A percentile compares a stretch with the other conserved stretches of the same genome.
These are phyloP conservation scores for Dactylellina leptospora DNA, from an alignment of 2,329 filamentous ascomycete genomes.

Conservation along the genomic window DNA sequence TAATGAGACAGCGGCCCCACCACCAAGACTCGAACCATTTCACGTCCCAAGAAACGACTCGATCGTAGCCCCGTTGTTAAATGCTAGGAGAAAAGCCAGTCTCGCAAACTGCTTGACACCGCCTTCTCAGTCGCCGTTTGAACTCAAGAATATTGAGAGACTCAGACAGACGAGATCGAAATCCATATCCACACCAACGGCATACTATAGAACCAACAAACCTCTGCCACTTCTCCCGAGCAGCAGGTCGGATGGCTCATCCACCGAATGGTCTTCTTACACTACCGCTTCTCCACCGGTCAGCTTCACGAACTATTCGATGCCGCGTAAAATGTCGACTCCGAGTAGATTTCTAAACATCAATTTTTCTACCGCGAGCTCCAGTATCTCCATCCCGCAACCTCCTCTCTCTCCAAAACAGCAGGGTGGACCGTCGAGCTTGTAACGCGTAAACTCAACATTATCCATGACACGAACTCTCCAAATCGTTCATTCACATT, in stretches of 20 bases:
- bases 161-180: constrained; percentile 45
- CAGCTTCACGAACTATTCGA: constrained; percentile 43
- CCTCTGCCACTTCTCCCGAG: constrained; percentile 36
- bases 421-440: constrained; percentile 30
- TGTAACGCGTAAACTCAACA: too few relatives aligned
- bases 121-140: constrained; percentile 16
- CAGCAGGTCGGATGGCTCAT: background rate
- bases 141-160: constrained; percentile 41
- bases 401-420: constrained; percentile 33
- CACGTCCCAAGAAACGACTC: constrained; percentile 40
- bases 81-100: constrained; percentile 35
- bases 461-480: too few relatives aligned
- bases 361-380: constrained; percentile 27
- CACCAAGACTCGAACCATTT: constrained; percentile 19
- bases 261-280: constrained; percentile 22
- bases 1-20: constrained; percentile 24
- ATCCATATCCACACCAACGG: constrained; percentile 39
- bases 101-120: constrained; percentile 34
- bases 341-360: constrained; percentile 36
- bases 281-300: constrained; percentile 8
- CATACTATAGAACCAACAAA: constrained; percentile 37
- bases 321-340: constrained; percentile 47
- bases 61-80: constrained; percentile 39
- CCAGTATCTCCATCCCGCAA: constrained; percentile 25
- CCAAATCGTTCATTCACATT: background rate